Percentiles rank a stretch among this genome's conserved stretches.
Evolutionary conservation across 148 eudicot genomes (phyloP).

Genomic region (Bassia scoparia): DNA sequence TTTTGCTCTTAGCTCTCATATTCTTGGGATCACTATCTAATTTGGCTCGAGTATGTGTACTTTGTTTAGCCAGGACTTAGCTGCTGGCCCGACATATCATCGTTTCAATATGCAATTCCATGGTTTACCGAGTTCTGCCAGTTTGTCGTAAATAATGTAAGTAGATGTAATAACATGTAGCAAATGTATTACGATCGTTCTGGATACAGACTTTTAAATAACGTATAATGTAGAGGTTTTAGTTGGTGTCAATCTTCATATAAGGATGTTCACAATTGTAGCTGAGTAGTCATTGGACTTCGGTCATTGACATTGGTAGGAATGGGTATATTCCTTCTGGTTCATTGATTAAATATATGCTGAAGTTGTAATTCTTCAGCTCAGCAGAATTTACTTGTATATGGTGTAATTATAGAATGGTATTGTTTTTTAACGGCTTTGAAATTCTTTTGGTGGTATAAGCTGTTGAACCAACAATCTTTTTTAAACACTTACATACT

Average conservation of each 20-base stretch:
- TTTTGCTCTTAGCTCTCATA: not conserved
- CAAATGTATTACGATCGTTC: not conserved
- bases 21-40: not conserved
- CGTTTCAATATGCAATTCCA: not conserved
- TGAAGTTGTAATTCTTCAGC: too few relatives aligned
- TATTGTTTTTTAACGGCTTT: too few relatives aligned
- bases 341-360: too few relatives aligned
- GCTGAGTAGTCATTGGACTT: too few relatives aligned
- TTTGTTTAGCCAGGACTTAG: not conserved
- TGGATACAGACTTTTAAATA: not conserved
- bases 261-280: too few relatives aligned
- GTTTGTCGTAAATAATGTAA: not conserved
- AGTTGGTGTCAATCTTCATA: too few relatives aligned
- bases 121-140: not conserved
- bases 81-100: not conserved
- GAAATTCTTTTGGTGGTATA: too few relatives aligned
- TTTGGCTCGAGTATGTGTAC: not conserved
- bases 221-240: not conserved
- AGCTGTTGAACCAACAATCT: too few relatives aligned
- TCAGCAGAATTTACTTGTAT: too few relatives aligned
- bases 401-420: too few relatives aligned
- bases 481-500: too few relatives aligned
- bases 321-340: too few relatives aligned
- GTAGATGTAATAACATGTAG: conserved; percentile 2
- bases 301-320: not conserved